Base-by-base conservation (phyloP, 805 yeast species). In the Debaryomyces hansenii region DNA sequence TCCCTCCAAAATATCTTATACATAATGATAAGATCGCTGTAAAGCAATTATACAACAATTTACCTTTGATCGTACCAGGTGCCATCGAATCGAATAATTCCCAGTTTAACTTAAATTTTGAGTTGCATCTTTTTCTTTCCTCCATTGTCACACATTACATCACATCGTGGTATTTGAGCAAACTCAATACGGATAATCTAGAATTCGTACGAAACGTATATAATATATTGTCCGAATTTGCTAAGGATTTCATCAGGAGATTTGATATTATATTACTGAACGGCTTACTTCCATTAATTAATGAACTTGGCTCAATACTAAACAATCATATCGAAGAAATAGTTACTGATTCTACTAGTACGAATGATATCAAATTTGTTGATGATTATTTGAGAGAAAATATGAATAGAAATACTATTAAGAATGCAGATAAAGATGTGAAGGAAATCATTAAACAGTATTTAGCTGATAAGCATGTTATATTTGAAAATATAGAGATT, bases 121-220 rank as follows among this genome's bases (percentile, higher is more conserved):
- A 68, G 43, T 46, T 72, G 12, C 76, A 72, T 49, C 51, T 71
- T 45, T 67, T 72, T 44, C 48, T 71, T n/a, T 60, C 69, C 31
- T 53, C 63, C 2, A 62, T 71, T 9, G 43, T 62, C 43, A 44
- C 52, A 8, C 57, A 54, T 16, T 64, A 49, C 36, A 53, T 64
- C 5, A 41, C 54, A 6, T 50, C 62, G 12, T 64, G 69, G 69
- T 64, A 63, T 42, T 42, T 52, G 8, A 44, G 44, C 20, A 63
- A 64, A 44, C 50, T 69, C 20, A 67, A 67, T 43, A 64, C 71
- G 5, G 65, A 64, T 41, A 65, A 65, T 49, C 41, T 54, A 35
- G 67, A 62, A 24, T 66, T 69, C 53, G 37, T 66, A 6, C 56
- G 49, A 36, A 41, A 45, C n/a, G 54, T 66, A 12, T 67, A 68